A percentile compares a stretch with the other conserved stretches of the same genome.
These are phyloP conservation scores for Nicotiana obtusifolia DNA, from an alignment of 257 asterid species.

Conservation along the genomic window DNA sequence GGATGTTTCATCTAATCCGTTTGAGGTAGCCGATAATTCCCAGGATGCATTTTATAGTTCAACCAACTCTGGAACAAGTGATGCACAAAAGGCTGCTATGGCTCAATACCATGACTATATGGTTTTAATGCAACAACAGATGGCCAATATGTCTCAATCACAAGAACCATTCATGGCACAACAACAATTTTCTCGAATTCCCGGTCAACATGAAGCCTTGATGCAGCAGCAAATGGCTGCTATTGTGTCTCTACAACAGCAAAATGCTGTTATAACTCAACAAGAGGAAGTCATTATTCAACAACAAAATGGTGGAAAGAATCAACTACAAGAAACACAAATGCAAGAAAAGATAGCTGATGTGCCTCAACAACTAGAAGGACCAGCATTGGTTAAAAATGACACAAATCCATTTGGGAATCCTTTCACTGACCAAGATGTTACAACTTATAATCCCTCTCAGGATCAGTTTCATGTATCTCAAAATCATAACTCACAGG, in stretches of 20 bases:
- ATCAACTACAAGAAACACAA: background rate
- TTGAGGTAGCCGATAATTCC: constrained; percentile 32
- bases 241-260: constrained; percentile 15
- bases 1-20: constrained; percentile 45
- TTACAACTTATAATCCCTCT: background rate
- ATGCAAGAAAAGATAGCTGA: background rate
- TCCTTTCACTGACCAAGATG: constrained; percentile 42
- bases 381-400: constrained; percentile 11
- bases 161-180: too few relatives aligned
- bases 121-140: constrained; percentile 22
- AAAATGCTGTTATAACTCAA: background rate
- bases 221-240: constrained; percentile 10
- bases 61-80: constrained; percentile 14
- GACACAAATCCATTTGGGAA: constrained; percentile 31
- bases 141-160: too few relatives aligned
- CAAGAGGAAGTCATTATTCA: constrained; percentile 12
- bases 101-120: constrained; percentile 29
- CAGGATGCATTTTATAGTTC: background rate
- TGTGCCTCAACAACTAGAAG: background rate
- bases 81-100: constrained; percentile 27
- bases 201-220: background rate
- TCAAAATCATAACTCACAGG: constrained; percentile 20
- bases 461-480: constrained; percentile 20
- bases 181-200: too few relatives aligned
- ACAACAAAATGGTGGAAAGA: constrained; percentile 1